These are phyloP conservation scores for Chrysochromulina tobinii DNA, from an alignment of 78 protist genomes.

Conservation along the genomic window DNA sequence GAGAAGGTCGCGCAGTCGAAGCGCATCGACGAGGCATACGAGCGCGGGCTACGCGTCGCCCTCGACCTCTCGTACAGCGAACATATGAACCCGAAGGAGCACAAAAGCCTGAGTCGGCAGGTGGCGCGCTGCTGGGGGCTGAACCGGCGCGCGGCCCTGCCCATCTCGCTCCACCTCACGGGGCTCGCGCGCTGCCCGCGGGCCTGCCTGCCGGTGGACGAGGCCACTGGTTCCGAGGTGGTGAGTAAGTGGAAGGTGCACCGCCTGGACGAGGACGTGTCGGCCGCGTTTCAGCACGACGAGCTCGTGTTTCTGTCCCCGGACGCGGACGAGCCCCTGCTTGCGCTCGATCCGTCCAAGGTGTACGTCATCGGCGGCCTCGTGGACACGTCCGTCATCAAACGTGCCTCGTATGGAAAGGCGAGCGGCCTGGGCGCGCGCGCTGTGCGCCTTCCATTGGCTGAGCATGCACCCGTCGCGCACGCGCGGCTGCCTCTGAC, in stretches of 20 bases:
- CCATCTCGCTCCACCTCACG: neutral
- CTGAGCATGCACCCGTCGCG: neutral
- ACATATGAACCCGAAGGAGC: neutral
- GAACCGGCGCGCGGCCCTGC: neutral
- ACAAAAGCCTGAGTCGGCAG: neutral
- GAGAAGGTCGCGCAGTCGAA: neutral
- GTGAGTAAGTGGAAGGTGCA: neutral
- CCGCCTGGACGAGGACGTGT: neutral
- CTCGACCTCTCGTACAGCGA: neutral
- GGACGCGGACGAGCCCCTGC: neutral
- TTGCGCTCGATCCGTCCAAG: neutral
- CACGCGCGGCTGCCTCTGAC: neutral
- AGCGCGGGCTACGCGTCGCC: neutral
- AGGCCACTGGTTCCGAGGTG: neutral
- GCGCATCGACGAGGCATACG: neutral
- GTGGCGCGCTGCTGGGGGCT: neutral
- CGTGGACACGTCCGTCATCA: neutral
- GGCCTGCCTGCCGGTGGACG: neutral
- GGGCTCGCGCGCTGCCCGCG: neutral
- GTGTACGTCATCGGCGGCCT: slow-evolving; percentile 19
- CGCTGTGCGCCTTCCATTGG: neutral
- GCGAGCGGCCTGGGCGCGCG: neutral
- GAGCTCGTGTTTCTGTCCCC: neutral
- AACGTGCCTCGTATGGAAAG: neutral
- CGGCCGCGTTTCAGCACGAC: neutral